These are phyloP conservation scores for Canna indica DNA, from an alignment of 176 grass and related monocot genomes.

Conservation along the genomic window DNA sequence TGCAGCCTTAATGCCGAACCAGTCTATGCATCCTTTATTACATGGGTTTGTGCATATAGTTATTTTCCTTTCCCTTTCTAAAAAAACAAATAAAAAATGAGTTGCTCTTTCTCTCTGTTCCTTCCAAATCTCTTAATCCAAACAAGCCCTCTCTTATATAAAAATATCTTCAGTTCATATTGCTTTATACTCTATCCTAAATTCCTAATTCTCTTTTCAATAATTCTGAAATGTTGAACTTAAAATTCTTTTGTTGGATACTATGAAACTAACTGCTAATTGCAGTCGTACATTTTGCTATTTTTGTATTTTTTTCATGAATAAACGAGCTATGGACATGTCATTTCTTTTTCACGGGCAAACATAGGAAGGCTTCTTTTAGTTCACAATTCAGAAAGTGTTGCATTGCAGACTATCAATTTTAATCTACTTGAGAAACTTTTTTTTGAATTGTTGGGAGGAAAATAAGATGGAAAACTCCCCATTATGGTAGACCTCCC, in stretches of 20 bases:
- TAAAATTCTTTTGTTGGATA: background rate
- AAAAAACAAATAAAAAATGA: background rate
- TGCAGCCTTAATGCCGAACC: background rate
- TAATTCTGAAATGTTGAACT: background rate
- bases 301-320: background rate
- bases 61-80: background rate
- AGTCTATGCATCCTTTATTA: background rate
- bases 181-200: too few relatives aligned
- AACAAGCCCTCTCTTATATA: too few relatives aligned
- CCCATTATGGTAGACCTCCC: too few relatives aligned
- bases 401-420: background rate
- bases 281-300: background rate
- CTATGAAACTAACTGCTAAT: background rate
- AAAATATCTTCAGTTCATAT: too few relatives aligned
- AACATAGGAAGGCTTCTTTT: background rate
- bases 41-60: background rate
- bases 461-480: too few relatives aligned
- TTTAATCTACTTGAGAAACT: background rate
- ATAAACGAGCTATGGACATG: background rate
- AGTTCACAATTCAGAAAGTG: background rate
- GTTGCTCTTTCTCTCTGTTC: background rate
- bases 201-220: background rate
- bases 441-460: too few relatives aligned
- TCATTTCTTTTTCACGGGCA: background rate
- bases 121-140: too few relatives aligned